Evolutionary conservation across 805 yeast genomes (phyloP), one percentile per base, ranked within the genome.

Genomic region (Dipodascopsis uninucleata): DNA sequence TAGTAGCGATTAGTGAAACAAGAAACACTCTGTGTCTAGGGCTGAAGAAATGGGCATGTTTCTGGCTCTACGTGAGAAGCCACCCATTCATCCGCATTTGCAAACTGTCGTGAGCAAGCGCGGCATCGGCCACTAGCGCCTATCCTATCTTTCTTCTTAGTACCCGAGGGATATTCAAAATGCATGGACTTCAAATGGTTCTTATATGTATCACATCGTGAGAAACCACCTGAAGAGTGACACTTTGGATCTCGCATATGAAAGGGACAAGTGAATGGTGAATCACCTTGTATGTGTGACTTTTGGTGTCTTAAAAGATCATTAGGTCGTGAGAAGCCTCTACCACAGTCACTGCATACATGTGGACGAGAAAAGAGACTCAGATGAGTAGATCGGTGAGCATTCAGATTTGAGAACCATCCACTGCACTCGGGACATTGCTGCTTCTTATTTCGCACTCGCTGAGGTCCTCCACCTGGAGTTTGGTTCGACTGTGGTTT

Each of bases 151-250:
- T 77, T 79, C 65, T 87, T 86, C 60, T 81, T 78, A 3, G 95
- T 87, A 5, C 95, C 95, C 31, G 75, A 75, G 4, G 96, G 96
- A 64, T 88, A 88, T 53, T 78, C 82, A 63, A 88, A 88, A 61
- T 88, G 97, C 50, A 88, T 74, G 1, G 96, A 94, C 62, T 85
- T 85, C 50, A 88, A 70, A 65, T 88, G 97, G 65, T 88, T 88
- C 61, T 88, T 88, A 67, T 78, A 88, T 3, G 97, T 88, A 61
- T 88, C 97, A 62, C 96, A 84, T 39, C 97, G 73, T 9, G 88
- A 79, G 58, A 88, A 88, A 24, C 84, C 80, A 4, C 97, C 97
- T 5, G 86, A 78, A 43, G 77, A 76, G 61, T 88, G 97, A 61
- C 96, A 87, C 35, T 58, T 49, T 41, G 21, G 59, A 57, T 21